Evolutionary conservation across 2,329 filamentous ascomycete species (phyloP), one percentile per base, ranked within the genome.

Genomic region (Mycosphaerella sp.): DNA sequence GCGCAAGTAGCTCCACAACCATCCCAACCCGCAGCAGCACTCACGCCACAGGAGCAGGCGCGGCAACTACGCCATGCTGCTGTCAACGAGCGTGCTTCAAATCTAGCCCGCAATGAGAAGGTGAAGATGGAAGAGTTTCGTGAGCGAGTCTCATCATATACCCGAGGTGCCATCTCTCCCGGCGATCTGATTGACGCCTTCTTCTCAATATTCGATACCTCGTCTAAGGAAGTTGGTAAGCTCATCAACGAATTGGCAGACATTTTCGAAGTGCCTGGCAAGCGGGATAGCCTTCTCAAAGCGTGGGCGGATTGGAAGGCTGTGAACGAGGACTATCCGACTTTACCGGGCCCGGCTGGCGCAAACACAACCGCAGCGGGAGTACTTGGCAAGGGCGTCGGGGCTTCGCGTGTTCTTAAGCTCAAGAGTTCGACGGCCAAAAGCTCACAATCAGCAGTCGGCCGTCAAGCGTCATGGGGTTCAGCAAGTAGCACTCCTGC

Each of bases 221-320:
- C 86, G 0, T 85, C 88, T 6, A 80, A 82, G 12, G 86, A 94
- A 25, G 75, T 98, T 0, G 90, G 90, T 12, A 96, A 90, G 21
- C 78, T 98, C 0, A 80, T 97, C 56, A 87, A 91, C 55, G 93
- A 98, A 66, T 79, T 96, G 2, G 87, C 91, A 4, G 91, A 97
- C 46, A 81, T 98, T 9, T 97, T 93, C 62, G 91, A 98, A 61
- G 85, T 94, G 60, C 78, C 85, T 44, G 66, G 69, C 14, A 95
- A 95, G 66, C 82, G 82, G 1, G 83, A 85, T 46, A 77, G 75
- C 0, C 73, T 98, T 2, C 79, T 89, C 21, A 85, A 85, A 62
- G 88, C 90, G 1, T 96, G 91, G 89, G 88, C 89, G 61, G 87
- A 95, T 70, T 96, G 91, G 88, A 87, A 88, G 41, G 89, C 89